Conservation (phyloP, 495 filamentous ascomycete species). For the Cenococcum geophilum region DNA sequence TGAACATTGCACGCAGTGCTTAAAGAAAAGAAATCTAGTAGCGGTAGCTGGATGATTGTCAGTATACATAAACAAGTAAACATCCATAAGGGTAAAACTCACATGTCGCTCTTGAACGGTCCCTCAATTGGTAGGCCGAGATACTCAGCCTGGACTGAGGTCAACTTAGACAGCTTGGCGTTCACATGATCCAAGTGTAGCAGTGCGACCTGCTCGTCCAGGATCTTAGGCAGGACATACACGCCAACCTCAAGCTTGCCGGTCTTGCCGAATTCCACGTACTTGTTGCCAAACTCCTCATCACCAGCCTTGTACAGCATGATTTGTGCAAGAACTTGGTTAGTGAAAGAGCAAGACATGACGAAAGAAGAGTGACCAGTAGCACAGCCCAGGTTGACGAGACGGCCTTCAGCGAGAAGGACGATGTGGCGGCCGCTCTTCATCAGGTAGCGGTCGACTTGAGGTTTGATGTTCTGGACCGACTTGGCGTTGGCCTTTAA, state of each 20-base stretch:
- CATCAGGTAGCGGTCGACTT: slow-evolving; percentile 97
- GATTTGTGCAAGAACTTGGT: slow-evolving; percentile 99
- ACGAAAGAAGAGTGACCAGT: slow-evolving; percentile 99
- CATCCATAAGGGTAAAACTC: slow-evolving; percentile 6
- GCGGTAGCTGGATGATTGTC: slow-evolving; percentile 37
- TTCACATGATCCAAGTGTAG: slow-evolving; percentile 94
- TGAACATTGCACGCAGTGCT: slow-evolving; percentile 22
- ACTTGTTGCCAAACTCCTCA: slow-evolving; percentile 79
- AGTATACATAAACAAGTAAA: not conserved
- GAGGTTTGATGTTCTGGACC: slow-evolving; percentile 97
- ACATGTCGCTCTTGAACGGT: slow-evolving; percentile 87
- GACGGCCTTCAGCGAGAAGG: slow-evolving; percentile 94
- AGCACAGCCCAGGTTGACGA: slow-evolving; percentile 98
- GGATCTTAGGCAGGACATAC: slow-evolving; percentile 96
- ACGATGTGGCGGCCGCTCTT: slow-evolving; percentile 92
- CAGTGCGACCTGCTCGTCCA: slow-evolving; percentile 94
- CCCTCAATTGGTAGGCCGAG: slow-evolving; percentile 75
- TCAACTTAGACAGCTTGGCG: slow-evolving; percentile 82
- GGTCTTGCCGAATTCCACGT: slow-evolving; percentile 88
- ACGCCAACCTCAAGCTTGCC: slow-evolving; percentile 87
- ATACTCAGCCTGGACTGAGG: slow-evolving; percentile 85
- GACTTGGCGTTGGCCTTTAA: slow-evolving; percentile 91
- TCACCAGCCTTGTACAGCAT: slow-evolving; percentile 93
- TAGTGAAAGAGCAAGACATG: slow-evolving; percentile 99
- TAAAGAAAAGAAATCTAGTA: slow-evolving; percentile 39